Percentiles rank a stretch among this genome's conserved stretches.
phyloP scores from a whole-genome alignment of 345 rosid species.

The Chamaenerion angustifolium region DNA sequence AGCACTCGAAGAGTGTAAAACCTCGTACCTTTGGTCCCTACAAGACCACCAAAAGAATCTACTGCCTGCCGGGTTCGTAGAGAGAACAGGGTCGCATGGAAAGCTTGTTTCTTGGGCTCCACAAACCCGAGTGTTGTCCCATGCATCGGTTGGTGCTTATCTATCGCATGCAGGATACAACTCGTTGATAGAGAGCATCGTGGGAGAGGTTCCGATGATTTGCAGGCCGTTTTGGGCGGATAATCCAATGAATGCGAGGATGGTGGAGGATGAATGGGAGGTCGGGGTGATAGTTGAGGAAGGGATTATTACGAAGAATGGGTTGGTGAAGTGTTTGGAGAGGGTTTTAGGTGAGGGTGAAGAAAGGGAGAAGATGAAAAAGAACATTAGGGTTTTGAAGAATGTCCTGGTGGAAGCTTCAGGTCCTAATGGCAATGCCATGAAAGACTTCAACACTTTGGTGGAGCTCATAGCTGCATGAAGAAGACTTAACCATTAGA shows the following conservation, averaged over 20 bases:
- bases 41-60: conserved; percentile 5
- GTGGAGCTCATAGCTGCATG: not conserved
- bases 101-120: conserved; percentile 47
- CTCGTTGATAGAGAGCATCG: conserved; percentile 36
- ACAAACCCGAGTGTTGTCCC: conserved; percentile 30
- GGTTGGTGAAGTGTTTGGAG: conserved; percentile 4
- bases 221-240: conserved; percentile 48
- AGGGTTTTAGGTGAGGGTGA: conserved; percentile 7
- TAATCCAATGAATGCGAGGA: conserved; percentile 14
- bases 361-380: conserved; percentile 9
- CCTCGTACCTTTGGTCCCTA: conserved; percentile 22
- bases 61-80: conserved; percentile 21
- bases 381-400: conserved; percentile 7
- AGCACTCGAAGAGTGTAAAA: conserved; percentile 25
- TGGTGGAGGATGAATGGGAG: conserved; percentile 18
- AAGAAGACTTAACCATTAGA: too few relatives aligned
- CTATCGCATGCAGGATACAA: conserved; percentile 43
- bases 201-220: conserved; percentile 48
- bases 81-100: conserved; percentile 19
- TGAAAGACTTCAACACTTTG: conserved; percentile 7
- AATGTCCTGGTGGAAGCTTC: conserved; percentile 8
- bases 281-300: conserved; percentile 11
- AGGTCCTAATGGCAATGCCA: conserved; percentile 10
- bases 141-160: conserved; percentile 21
- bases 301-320: conserved; percentile 9